Evolutionary conservation across 495 filamentous ascomycete species (phyloP).

Genomic region (Lasiosphaeria ovina): DNA sequence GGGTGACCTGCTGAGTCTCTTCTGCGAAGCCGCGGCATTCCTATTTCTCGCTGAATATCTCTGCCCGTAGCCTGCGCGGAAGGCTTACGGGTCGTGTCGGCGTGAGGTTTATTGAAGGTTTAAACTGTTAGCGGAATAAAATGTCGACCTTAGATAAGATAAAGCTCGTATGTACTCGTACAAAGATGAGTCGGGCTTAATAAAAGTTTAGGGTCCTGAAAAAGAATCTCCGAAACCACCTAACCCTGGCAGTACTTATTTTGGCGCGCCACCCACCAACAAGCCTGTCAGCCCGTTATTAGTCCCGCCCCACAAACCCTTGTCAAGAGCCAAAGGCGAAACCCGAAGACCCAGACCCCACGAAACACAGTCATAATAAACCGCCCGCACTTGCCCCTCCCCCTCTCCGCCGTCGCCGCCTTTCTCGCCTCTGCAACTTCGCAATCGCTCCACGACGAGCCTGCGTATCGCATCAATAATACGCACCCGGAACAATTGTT

Average conservation of each 20-base stretch:
- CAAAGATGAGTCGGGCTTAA: neutral
- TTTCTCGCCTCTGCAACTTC: conserved; percentile 11
- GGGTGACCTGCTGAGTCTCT: neutral
- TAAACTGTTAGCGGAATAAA: too few species aligned
- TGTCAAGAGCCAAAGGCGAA: conserved; percentile 13
- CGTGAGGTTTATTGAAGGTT: too few species aligned
- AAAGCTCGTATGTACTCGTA: too few species aligned
- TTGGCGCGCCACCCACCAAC: neutral
- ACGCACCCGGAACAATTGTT: neutral
- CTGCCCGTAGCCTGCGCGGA: too few species aligned
- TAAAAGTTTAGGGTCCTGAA: neutral
- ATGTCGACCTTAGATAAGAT: too few species aligned
- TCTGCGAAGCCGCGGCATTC: too few species aligned
- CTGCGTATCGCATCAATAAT: neutral
- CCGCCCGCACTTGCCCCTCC: conserved; percentile 19
- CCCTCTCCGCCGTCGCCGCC: neutral
- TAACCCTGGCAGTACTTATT: neutral
- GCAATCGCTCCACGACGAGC: conserved; percentile 2
- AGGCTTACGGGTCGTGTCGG: too few species aligned
- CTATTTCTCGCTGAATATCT: neutral
- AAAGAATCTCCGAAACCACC: neutral
- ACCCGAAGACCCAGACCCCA: conserved; percentile 17
- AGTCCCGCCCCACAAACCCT: conserved; percentile 12
- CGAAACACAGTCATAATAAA: conserved; percentile 26
- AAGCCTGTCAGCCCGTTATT: too few species aligned